These are phyloP conservation scores for Rhodotorula toruloides DNA, from an alignment of 768 basidiomycete genomes.

Conservation along the genomic window DNA sequence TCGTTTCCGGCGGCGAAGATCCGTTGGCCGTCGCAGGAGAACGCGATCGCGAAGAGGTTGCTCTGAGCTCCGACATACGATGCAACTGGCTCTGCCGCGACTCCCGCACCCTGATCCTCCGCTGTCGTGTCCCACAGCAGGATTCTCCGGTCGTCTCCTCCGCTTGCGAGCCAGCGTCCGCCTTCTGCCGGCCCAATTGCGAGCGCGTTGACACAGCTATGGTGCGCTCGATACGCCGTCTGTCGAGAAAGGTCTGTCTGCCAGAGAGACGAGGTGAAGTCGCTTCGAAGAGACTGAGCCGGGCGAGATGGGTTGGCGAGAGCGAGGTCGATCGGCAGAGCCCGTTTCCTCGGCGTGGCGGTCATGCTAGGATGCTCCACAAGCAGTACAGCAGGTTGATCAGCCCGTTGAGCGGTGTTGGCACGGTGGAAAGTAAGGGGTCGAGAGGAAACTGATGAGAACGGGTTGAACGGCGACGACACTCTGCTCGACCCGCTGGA, in stretches of 20 bases:
- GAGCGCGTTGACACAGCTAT: constrained; percentile 34
- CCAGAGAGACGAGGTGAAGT: background rate
- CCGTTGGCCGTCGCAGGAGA: background rate
- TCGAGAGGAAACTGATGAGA: background rate
- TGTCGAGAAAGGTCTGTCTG: background rate
- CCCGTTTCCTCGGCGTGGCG: constrained; percentile 6
- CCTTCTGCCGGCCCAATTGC: background rate
- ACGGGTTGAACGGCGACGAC: too few relatives aligned
- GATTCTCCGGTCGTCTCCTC: constrained; percentile 30
- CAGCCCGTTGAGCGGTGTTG: background rate
- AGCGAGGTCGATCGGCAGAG: constrained; percentile 2
- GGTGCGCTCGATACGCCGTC: constrained; percentile 13
- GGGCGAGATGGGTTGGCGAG: constrained; percentile 4
- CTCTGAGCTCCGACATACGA: constrained; percentile 23
- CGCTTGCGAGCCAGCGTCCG: constrained; percentile 29
- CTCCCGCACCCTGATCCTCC: background rate
- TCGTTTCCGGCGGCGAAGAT: constrained; percentile 28
- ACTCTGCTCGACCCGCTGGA: too few relatives aligned
- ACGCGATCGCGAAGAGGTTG: constrained; percentile 32
- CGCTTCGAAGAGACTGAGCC: background rate
- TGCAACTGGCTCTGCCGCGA: background rate
- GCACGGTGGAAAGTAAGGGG: background rate
- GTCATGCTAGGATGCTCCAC: too few relatives aligned
- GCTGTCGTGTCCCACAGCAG: constrained; percentile 17
- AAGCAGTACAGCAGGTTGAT: background rate